Evolutionary conservation across 306 rosid species (phyloP), one percentile per base, ranked within the genome.

Genomic region (Vachellia collinsii): DNA sequence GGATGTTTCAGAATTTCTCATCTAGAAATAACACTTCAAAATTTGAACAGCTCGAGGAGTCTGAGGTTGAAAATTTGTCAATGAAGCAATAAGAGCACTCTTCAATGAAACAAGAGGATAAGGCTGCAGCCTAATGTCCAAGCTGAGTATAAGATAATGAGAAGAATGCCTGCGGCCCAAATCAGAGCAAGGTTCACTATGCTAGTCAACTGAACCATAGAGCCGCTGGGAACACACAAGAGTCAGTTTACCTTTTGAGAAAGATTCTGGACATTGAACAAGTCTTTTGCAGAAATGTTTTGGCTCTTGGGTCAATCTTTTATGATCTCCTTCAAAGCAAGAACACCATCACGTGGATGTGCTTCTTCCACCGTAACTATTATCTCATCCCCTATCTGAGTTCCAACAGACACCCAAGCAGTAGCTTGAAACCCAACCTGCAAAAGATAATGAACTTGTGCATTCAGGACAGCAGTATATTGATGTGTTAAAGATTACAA

Each of bases 381-480:
- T 80, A 93, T 84, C 87, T 90, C 97, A 74, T 96, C 97, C 56
- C 99, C 98, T 74, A 93, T 56, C 77, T 93, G 90, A 70, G 85
- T 84, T 74, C 97, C 94, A 41, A 81, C 75, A 77, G 98, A 88
- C 70, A 96, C 89, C 92, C 91, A 90, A 11, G 86, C 82, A 51
- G 98, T 87, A 74, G 90, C 87, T 89, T 96, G 98, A 79, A 92
- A 71, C 47, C 98, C 98, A 84, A 93, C 93, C 99, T 93, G 89
- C 84, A 89, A 78, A 86, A 0, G 59, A 66, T 79, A 84, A 84
- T 23, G 80, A 72, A 39, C 64, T 44, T 54, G 41, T 29, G 77
- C 20, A 77, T 41, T 74, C 44, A 47, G 46, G 54, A 70, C 46
- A 70, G 71, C 20, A 71, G 9, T 38, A 59, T 44, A 79, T 22